phyloP scores from a whole-genome alignment of 352 stramenopile species.

The Globisporangium cylindrosporum region DNA sequence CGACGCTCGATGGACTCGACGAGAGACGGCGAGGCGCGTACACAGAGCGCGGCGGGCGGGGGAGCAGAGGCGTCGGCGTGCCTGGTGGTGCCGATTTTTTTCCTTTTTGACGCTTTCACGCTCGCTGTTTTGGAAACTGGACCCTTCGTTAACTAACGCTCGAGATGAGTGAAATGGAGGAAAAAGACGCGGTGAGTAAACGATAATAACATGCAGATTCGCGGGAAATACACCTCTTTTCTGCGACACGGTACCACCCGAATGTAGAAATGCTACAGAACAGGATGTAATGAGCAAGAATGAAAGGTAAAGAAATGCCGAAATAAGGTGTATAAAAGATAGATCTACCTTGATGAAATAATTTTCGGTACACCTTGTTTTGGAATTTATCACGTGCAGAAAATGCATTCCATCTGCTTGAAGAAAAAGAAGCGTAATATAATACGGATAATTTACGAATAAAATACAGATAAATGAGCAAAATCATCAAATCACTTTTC shows the following conservation, averaged over 20 bases:
- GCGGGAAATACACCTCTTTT: not conserved
- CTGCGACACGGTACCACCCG: not conserved
- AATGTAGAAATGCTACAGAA: not conserved
- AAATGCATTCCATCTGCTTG: slow-evolving; percentile 1
- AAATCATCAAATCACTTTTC: not conserved
- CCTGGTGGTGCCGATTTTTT: not conserved
- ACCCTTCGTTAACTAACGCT: slow-evolving; percentile 4
- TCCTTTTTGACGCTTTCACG: not conserved
- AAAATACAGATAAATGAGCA: too few species aligned
- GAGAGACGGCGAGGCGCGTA: not conserved
- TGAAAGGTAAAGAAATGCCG: not conserved
- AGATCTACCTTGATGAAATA: not conserved
- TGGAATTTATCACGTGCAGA: not conserved
- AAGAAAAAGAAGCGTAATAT: not conserved
- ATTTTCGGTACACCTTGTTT: not conserved
- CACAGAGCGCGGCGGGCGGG: not conserved
- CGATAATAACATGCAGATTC: not conserved
- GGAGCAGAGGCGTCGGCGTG: not conserved
- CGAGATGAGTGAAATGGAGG: not conserved
- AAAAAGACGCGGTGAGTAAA: not conserved
- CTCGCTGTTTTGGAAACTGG: not conserved
- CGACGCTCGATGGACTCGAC: not conserved
- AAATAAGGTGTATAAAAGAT: not conserved
- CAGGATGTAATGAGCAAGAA: not conserved
- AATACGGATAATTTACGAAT: not conserved